Conservation (phyloP, 2,329 filamentous ascomycete genomes). For the Ramichloridium luteum region DNA sequence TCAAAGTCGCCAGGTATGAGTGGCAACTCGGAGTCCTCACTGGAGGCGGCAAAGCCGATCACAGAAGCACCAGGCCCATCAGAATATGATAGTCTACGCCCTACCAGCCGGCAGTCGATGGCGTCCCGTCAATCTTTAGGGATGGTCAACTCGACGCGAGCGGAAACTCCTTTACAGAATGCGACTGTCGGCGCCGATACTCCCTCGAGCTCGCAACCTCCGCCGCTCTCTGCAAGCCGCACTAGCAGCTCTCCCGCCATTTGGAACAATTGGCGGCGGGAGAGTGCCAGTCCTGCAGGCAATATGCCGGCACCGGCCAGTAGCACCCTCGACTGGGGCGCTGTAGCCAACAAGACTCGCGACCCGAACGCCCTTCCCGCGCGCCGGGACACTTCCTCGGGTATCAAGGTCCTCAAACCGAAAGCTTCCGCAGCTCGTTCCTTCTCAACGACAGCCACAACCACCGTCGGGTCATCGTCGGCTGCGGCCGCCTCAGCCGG, state of each 20-base stretch:
- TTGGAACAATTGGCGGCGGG: constrained; percentile 38
- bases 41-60: too few relatives aligned
- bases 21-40: too few relatives aligned
- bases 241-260: constrained; percentile 28
- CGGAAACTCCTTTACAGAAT: constrained; percentile 10
- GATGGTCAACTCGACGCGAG: constrained; percentile 12
- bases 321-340: constrained; percentile 34
- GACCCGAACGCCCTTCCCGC: constrained; percentile 54
- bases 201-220: too few relatives aligned
- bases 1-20: too few relatives aligned
- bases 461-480: constrained; percentile 1
- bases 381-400: constrained; percentile 47
- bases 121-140: constrained; percentile 16
- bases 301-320: constrained; percentile 5
- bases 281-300: constrained; percentile 16
- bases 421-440: constrained; percentile 48
- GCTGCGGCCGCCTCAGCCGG: constrained; percentile 2
- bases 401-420: constrained; percentile 85
- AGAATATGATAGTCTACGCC: too few relatives aligned
- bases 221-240: too few relatives aligned
- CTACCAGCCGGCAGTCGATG: constrained; percentile 15
- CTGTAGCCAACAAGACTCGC: constrained; percentile 42
- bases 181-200: too few relatives aligned
- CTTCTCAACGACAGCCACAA: constrained; percentile 28
- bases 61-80: too few relatives aligned